Base-by-base conservation (phyloP, 1,139 yeast genomes). In the Saccharomyces uvarum region DNA sequence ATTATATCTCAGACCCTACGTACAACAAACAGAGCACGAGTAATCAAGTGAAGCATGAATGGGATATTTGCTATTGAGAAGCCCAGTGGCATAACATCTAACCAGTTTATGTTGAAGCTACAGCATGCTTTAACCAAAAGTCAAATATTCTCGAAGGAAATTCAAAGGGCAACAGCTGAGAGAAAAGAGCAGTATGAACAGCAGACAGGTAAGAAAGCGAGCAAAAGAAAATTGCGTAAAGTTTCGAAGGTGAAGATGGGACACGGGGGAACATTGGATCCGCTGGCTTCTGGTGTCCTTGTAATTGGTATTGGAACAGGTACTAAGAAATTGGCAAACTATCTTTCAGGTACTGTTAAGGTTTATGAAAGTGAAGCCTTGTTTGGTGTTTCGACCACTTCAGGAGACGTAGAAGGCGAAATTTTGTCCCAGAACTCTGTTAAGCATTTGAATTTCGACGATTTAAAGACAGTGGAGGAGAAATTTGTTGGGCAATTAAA, bases 251-350 rank as follows among this genome's bases (percentile, higher is more conserved):
- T 91, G 31, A 93, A 95, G 67, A 86, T 93, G 75, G 99, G 99
- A 1, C 99, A 95, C 70, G 99, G 99, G 6, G 99, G 99, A 5
- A 93, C 99, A 0, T 75, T 95, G 49, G 99, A 95, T 66, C 98
- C 98, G 0, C 71, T 89, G 55, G 99, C 99, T 0, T 83, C 90
- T 31, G 99, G 99, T 7, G 93, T 93, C 1, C 71, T 93, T 56
- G 95, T 95, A 1, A 78, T 95, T 56, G 99, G 99, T 3, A 81
- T 95, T 27, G 97, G 97, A 8, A 62, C 75, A 1, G 99, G 99
- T 1, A 95, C 99, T 2, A 93, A 91, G 68, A 76, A 80, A 67
- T 75, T 95, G 50, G 85, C 83, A 56, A 76, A 81, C 57, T 90
- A 86, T 64, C 76, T 86, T 47, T 79, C 85, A 44, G 89, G 88